These are phyloP conservation scores for Podospora conica DNA, from an alignment of 495 filamentous ascomycete species.

Conservation along the genomic window DNA sequence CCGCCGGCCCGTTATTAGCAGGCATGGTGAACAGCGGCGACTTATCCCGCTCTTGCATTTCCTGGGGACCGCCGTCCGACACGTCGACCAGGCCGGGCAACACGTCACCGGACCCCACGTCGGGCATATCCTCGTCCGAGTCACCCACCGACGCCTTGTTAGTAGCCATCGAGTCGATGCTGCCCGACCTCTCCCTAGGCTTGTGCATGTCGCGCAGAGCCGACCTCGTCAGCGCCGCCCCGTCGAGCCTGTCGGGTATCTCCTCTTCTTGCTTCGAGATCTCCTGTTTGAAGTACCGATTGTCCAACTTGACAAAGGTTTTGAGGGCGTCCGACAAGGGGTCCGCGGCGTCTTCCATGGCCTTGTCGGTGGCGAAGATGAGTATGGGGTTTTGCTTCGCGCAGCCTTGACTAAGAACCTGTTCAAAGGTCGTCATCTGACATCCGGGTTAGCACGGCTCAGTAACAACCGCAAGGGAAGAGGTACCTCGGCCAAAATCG, in stretches of 20 bases:
- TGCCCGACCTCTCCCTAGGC: constrained; percentile 22
- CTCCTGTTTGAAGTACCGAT: constrained; percentile 40
- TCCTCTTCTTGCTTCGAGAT: constrained; percentile 23
- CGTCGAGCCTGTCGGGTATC: constrained; percentile 7
- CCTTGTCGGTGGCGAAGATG: constrained; percentile 39
- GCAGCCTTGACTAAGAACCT: constrained; percentile 31
- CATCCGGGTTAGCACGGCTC: constrained; percentile 9
- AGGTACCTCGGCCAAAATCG: constrained; percentile 33
- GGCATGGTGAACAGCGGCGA: not conserved
- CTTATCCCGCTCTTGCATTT: not conserved
- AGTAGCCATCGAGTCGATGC: constrained; percentile 32
- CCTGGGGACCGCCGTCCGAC: not conserved
- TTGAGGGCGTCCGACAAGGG: constrained; percentile 36
- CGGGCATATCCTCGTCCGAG: constrained; percentile 24
- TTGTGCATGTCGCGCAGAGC: not conserved
- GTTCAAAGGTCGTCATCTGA: constrained; percentile 27
- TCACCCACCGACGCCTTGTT: constrained; percentile 31
- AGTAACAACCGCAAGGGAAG: not conserved
- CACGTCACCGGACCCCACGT: constrained; percentile 7
- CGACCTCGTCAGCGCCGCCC: constrained; percentile 1
- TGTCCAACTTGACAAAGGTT: constrained; percentile 41
- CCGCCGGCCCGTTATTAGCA: not conserved
- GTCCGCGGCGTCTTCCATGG: constrained; percentile 26
- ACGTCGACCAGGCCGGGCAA: not conserved
- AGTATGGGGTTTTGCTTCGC: constrained; percentile 31